These are phyloP conservation scores for Aplosporella prunicola DNA, from an alignment of 2,329 filamentous ascomycete genomes.

Conservation along the genomic window DNA sequence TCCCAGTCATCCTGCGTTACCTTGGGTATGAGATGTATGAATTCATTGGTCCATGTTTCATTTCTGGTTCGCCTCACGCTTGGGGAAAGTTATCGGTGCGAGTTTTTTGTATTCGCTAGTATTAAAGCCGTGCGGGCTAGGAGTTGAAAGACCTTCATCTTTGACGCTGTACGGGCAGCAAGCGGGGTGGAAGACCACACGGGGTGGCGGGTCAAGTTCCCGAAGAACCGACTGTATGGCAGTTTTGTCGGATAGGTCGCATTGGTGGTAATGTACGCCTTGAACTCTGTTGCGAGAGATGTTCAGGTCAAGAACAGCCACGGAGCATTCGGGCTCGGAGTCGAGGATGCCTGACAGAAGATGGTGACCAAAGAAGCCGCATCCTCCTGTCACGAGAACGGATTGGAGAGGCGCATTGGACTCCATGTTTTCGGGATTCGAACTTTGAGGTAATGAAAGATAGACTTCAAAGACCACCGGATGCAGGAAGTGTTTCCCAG, in stretches of 20 bases:
- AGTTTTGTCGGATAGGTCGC: conserved; percentile 10
- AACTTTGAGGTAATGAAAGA: too few species aligned
- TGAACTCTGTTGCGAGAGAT: conserved; percentile 5
- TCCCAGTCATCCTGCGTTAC: too few species aligned
- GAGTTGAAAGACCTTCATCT: too few species aligned
- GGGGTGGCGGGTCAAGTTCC: conserved; percentile 7
- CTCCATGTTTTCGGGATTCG: too few species aligned
- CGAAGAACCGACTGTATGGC: conserved; percentile 11
- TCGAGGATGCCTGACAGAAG: conserved; percentile 11
- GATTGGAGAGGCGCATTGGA: conserved; percentile 8
- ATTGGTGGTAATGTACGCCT: conserved; percentile 13
- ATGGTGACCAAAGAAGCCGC: conserved; percentile 14
- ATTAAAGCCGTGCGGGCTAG: too few species aligned
- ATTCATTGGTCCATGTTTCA: too few species aligned
- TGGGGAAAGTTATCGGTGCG: too few species aligned
- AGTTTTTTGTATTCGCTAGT: too few species aligned
- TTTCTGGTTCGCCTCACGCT: too few species aligned
- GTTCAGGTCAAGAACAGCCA: conserved; percentile 13
- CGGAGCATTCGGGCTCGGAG: conserved; percentile 8
- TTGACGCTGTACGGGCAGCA: conserved; percentile 10
- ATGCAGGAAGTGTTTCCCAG: too few species aligned
- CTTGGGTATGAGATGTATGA: too few species aligned
- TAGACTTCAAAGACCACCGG: too few species aligned
- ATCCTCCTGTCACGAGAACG: conserved; percentile 14
- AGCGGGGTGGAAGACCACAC: conserved; percentile 15